Conservation (phyloP, 1,284 basidiomycete genomes). For the Malassezia caprae region DNA sequence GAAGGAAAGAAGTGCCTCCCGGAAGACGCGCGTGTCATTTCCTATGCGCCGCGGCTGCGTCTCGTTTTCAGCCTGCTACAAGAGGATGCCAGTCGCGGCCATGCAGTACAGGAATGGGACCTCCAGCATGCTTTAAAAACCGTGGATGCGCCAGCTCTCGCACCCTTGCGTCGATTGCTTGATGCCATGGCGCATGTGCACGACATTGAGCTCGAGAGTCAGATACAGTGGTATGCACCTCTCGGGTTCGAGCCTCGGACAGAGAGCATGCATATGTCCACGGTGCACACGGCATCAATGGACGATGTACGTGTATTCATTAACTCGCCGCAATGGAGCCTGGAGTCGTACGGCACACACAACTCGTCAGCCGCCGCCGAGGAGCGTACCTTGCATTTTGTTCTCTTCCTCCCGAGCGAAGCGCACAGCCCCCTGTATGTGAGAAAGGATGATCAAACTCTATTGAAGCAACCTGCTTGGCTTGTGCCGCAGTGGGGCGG, state of each 20-base stretch:
- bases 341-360: constrained; percentile 48
- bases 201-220: constrained; percentile 85
- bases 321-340: constrained; percentile 87
- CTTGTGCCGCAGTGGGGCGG: constrained; percentile 91
- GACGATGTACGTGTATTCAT: constrained; percentile 57
- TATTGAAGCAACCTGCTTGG: constrained; percentile 55
- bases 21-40: constrained; percentile 26
- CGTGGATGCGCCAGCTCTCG: not conserved
- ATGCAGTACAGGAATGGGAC: constrained; percentile 8
- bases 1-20: not conserved
- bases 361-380: not conserved
- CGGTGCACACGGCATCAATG: constrained; percentile 14
- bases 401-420: constrained; percentile 74
- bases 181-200: constrained; percentile 54
- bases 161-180: constrained; percentile 18
- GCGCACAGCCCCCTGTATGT: constrained; percentile 63
- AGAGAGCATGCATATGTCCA: not conserved
- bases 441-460: constrained; percentile 49
- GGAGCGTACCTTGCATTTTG: constrained; percentile 60
- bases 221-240: constrained; percentile 82
- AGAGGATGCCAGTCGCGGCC: constrained; percentile 25
- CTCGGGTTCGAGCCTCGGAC: constrained; percentile 60
- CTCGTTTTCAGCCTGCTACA: constrained; percentile 43
- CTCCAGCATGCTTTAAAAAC: constrained; percentile 3
- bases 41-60: constrained; percentile 31